Evolutionary conservation across 257 asterid species (phyloP), one percentile per base, ranked within the genome.

Genomic region (Thymus quinquecostatus): DNA sequence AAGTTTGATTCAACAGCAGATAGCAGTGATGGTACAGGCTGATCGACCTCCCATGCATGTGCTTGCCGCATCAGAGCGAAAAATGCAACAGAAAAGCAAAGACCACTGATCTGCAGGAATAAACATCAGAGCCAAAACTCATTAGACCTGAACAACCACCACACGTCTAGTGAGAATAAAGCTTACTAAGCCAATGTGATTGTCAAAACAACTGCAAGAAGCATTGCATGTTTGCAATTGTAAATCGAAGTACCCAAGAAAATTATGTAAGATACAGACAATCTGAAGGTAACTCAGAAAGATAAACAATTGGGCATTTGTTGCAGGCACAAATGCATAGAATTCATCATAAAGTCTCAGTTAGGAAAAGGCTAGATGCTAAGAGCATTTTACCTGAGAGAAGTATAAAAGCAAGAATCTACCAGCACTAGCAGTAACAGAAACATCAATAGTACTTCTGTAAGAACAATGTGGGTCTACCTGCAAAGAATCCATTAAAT

Each of bases 391-490:
- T 64, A 92, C 98, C 99, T 92, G 83, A 64, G 94, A 74, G 79
- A 84, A 84, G 75, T 92, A 95, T 78, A 92, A 65, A 79, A 95
- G 90, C 80, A 87, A 85, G 84, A 95, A 95, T 86, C 99, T 85
- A 61, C 92, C 85, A 71, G 95, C 88, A 78, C 96, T 89, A 68
- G 86, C 85, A 59, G 88, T 72, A 65, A 84, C 9, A 75, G 96
- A 85, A 78, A 87, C 86, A 58, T 85, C 75, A 73, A 89, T 10
- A 69, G 90, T 82, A 74, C 86, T 78, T 82, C 63, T 80, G 78
- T 94, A 94, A n/a, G 99, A 91, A 82, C 99, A 94, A 82, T 91
- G 99, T 55, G 99, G 99, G 82, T 94, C 99, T 62, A 89, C 86
- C 99, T 94, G 87, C 81, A 89, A 36, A 68, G 60, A 75, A 73